Evolutionary conservation across 768 basidiomycete species (phyloP), one percentile per base, ranked within the genome.

Genomic region (Naematelia aurantialba): DNA sequence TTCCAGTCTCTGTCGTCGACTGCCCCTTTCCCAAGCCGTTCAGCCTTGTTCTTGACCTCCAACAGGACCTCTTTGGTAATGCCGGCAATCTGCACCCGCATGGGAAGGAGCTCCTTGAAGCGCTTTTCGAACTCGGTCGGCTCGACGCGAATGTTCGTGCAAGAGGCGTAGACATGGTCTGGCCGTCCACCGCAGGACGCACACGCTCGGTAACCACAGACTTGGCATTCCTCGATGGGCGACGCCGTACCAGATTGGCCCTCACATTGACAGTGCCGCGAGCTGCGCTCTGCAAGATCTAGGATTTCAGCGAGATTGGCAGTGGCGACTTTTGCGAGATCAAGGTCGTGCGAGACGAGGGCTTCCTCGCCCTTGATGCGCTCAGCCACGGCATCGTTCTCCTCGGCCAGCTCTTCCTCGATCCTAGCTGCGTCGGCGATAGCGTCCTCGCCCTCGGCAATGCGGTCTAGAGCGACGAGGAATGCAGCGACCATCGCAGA

Each of bases 231-330:
- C 34, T 83, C 82, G 39, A 93, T 78, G 30, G 81, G 80, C 10
- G 81, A 82, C 0, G 89, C 87, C 68, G 91, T 85, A 61, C 84
- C 87, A 34, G 84, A 81, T 10, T 89, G 87, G 2, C 92, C 93
- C 78, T 97, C 93, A 71, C 93, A 97, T n/a, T 82, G 78, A 72
- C 93, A 97, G 26, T 91, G 83, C 25, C 93, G 84, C 14, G 85
- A 81, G 63, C 88, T 91, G 60, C 81, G 81, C 56, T 83, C 76
- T 0, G 92, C 91, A 21, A 83, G 79, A 10, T 74, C 73, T 31
- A 94, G 81, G 19, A 94, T 79, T 25, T 83, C 80, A 8, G 74
- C 45, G 59, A 89, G 78, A 0, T 84, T 76, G 19, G 74, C 66
- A 46, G 63, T 60, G 4, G 73, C 76, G 8, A 78, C 73, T 42